phyloP scores from a whole-genome alignment of 345 rosid genomes.

The Bruguiera sexangula region DNA sequence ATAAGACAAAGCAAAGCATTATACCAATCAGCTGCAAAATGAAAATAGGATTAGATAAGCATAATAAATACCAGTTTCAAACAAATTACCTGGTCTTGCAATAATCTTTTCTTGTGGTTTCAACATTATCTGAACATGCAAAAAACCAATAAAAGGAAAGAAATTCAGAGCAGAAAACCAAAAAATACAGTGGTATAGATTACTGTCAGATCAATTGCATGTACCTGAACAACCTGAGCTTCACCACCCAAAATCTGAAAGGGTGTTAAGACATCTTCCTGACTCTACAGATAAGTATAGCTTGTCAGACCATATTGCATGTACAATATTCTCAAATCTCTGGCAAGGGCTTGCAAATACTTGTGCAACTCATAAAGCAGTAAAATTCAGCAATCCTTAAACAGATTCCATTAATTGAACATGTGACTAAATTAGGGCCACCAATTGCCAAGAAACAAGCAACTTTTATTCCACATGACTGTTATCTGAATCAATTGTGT shows the following conservation, averaged over 20 bases:
- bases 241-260: conserved; percentile 99
- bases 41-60: conserved; percentile 1
- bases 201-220: conserved; percentile 2
- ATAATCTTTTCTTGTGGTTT: conserved; percentile 83
- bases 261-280: conserved; percentile 72
- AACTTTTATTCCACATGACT: not conserved
- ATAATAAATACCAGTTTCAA: not conserved
- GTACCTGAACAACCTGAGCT: conserved; percentile 96
- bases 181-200: not conserved
- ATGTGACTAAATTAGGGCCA: not conserved
- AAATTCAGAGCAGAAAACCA: not conserved
- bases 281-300: conserved; percentile 53
- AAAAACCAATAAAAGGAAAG: conserved; percentile 13
- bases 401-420: conserved; percentile 4
- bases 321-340: not conserved
- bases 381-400: conserved; percentile 7
- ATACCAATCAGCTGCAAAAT: not conserved
- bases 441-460: not conserved
- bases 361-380: conserved; percentile 2
- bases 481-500: not conserved
- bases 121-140: conserved; percentile 70
- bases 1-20: not conserved
- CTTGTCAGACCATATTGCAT: conserved; percentile 9
- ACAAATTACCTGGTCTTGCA: conserved; percentile 75
- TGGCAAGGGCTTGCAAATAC: not conserved